phyloP scores from a whole-genome alignment of 163 green algal genomes.

The Chlamydomonas reinhardtii region DNA sequence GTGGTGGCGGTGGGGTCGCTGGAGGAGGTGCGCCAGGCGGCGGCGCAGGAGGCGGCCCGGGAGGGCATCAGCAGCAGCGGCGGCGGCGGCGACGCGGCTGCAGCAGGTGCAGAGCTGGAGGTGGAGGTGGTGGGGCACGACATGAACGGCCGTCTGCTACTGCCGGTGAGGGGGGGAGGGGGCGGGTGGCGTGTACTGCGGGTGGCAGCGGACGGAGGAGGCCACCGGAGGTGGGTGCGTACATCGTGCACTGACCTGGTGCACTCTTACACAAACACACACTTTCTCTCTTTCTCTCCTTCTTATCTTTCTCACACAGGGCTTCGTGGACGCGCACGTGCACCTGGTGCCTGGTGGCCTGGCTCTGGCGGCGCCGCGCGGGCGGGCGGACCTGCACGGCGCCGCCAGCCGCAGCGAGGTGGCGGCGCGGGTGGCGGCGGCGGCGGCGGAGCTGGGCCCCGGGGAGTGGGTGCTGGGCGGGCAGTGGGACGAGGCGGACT shows the following conservation, averaged over 20 bases:
- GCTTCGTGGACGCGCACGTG: slow-evolving; percentile 72
- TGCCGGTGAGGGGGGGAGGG: slow-evolving; percentile 57
- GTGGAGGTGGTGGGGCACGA: slow-evolving; percentile 46
- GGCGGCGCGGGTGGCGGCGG: neutral
- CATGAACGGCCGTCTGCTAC: slow-evolving; percentile 57
- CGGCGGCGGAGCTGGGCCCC: neutral
- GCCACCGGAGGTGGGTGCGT: too few relatives aligned
- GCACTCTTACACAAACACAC: too few relatives aligned
- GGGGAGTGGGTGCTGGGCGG: slow-evolving; percentile 70
- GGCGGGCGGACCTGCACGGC: slow-evolving; percentile 50
- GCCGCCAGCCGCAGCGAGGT: slow-evolving; percentile 48
- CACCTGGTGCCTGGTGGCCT: slow-evolving; percentile 67
- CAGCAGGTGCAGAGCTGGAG: neutral
- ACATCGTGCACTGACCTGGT: too few relatives aligned
- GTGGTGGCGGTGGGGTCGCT: slow-evolving; percentile 37
- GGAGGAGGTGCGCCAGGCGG: neutral
- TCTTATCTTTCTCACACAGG: slow-evolving; percentile 44
- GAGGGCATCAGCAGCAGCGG: neutral
- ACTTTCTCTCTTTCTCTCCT: neutral
- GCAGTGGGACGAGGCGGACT: slow-evolving; percentile 68
- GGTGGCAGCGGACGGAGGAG: neutral
- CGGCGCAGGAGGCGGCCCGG: neutral
- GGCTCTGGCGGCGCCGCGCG: slow-evolving; percentile 11
- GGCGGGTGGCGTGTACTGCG: neutral
- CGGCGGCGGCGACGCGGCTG: neutral